Evolutionary conservation across 805 yeast genomes (phyloP), one percentile per base, ranked within the genome.

Genomic region (Ogataea minuta): DNA sequence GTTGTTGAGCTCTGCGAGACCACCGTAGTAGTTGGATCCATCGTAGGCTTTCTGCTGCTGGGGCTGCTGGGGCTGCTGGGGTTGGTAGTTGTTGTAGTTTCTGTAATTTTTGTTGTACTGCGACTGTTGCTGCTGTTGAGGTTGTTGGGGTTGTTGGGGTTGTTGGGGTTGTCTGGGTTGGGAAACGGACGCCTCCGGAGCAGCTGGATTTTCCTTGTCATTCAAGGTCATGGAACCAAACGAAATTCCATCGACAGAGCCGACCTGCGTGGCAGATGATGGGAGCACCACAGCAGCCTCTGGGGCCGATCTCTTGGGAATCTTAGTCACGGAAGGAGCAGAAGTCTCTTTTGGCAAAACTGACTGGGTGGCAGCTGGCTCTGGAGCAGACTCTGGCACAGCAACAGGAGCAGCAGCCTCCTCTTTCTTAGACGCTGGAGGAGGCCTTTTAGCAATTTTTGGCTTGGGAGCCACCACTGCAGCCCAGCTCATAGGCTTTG

Each of bases 211-310:
- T 41, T 67, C 68, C 33, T 71, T 74, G 29, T 74, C 75, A 37
- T 68, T 63, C 48, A 77, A 58, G 4, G 74, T 57, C 63, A 74
- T 67, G 3, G 79, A 74, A 31, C 79, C 80, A 44, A 75, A 74
- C 6, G 79, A 72, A 35, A 75, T 76, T 42, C 78, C 77, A 23
- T 71, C 74, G 36, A 71, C 66, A 23, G 62, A 44, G 48, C 65
- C 62, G 43, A 71, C 55, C 60, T 74, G 63, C 55, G 71, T 56
- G 56, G 77, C 60, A 50, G 63, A 47, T 45, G 67, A 59, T 58
- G 83, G 74, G 62, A 76, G 62, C 51, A 75, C 72, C 61, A 65
- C 64, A 31, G 62, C 54, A 14, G 59, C 57, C 9, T 54, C 52
- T 29, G 49, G 54, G 43, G 32, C 23, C 20, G 43, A 25, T 24